phyloP scores from a whole-genome alignment of 2,329 filamentous ascomycete genomes.

The Simplicillium sp. region DNA sequence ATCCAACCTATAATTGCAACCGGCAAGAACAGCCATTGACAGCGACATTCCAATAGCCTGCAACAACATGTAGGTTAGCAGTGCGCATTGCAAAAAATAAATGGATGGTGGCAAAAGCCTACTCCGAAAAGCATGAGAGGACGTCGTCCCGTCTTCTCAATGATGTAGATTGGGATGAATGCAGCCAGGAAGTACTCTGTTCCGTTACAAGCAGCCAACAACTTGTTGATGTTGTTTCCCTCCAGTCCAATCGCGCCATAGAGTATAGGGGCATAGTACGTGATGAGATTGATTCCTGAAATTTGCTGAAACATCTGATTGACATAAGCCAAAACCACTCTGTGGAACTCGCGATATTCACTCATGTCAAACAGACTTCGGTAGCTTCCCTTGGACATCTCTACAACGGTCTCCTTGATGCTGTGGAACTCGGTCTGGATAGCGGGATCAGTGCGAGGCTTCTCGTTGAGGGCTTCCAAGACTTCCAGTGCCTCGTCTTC shows the following conservation, averaged over 20 bases:
- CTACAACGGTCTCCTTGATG: slow-evolving; percentile 4
- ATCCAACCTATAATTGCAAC: slow-evolving; percentile 3
- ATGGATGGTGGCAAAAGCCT: background rate
- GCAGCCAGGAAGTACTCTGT: slow-evolving; percentile 15
- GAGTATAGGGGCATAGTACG: slow-evolving; percentile 14
- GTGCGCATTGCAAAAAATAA: background rate
- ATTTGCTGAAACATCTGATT: slow-evolving; percentile 42
- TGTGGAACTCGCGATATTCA: slow-evolving; percentile 45
- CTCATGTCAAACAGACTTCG: slow-evolving; percentile 49
- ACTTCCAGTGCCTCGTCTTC: slow-evolving; percentile 35
- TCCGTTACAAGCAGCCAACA: slow-evolving; percentile 7
- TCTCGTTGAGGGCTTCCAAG: slow-evolving; percentile 20
- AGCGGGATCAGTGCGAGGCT: slow-evolving; percentile 1
- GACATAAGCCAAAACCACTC: slow-evolving; percentile 43
- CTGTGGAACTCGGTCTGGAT: slow-evolving; percentile 3
- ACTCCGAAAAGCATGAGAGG: slow-evolving; percentile 5
- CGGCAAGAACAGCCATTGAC: slow-evolving; percentile 7
- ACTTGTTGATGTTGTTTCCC: slow-evolving; percentile 4
- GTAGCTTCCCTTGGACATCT: slow-evolving; percentile 38
- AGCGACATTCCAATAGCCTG: slow-evolving; percentile 5
- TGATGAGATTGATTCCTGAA: slow-evolving; percentile 18
- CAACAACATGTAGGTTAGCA: background rate
- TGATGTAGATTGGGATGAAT: slow-evolving; percentile 4
- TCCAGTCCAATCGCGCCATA: slow-evolving; percentile 9
- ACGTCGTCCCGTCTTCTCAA: slow-evolving; percentile 3